Percentiles rank a stretch among this genome's conserved stretches.
Evolutionary conservation across 345 rosid species (phyloP).

Genomic region (Rhizophora mangle): DNA sequence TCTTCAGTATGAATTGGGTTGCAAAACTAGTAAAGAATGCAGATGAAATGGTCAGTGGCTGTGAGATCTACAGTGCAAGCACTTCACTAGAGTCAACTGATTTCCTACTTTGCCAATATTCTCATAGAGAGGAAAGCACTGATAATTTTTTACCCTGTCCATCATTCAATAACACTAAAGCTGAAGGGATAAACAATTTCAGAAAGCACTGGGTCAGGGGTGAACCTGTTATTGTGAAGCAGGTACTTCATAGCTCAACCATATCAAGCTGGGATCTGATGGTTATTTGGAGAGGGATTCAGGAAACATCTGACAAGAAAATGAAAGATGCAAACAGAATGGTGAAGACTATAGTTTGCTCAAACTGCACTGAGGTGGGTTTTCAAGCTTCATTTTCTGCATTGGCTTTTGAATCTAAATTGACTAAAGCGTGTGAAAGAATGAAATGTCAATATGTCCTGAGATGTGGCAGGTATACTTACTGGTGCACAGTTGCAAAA

Average conservation of each 20-base stretch:
- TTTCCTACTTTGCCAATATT: conserved; percentile 41
- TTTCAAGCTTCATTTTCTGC: neutral
- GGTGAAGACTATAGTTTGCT: conserved; percentile 74
- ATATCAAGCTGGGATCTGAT: conserved; percentile 72
- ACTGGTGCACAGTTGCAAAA: conserved; percentile 51
- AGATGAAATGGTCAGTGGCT: conserved; percentile 91
- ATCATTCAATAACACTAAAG: conserved; percentile 45
- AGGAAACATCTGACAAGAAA: conserved; percentile 68
- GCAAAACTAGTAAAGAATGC: conserved; percentile 90
- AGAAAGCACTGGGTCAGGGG: conserved; percentile 79
- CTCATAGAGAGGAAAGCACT: conserved; percentile 53
- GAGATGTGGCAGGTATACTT: conserved; percentile 49
- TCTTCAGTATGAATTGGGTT: conserved; percentile 98
- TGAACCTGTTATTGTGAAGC: conserved; percentile 64
- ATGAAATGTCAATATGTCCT: too few species aligned
- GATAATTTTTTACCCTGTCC: conserved; percentile 67
- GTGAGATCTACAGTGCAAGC: conserved; percentile 46
- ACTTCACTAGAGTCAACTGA: conserved; percentile 29
- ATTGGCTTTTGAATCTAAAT: too few species aligned
- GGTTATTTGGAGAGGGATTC: conserved; percentile 71
- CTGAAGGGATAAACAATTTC: conserved; percentile 56
- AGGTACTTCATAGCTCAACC: conserved; percentile 60
- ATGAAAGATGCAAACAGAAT: conserved; percentile 52
- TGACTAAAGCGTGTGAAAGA: too few species aligned
- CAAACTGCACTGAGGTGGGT: conserved; percentile 69